Evolutionary conservation across 1,139 yeast species (phyloP).

Genomic region (Magnusiomyces suaveolens): DNA sequence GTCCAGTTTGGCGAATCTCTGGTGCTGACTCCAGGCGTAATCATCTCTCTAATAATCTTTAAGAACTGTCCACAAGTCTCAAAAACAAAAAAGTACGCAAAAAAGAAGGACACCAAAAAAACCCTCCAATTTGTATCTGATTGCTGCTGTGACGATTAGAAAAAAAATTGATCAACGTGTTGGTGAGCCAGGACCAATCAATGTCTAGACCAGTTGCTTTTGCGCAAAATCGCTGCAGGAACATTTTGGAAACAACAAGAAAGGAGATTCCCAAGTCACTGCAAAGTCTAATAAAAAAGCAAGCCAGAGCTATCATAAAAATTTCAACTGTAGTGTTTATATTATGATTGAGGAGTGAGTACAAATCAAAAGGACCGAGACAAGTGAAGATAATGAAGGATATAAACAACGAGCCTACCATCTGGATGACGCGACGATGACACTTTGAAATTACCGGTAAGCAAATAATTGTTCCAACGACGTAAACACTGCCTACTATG

Average conservation of each 20-base stretch:
- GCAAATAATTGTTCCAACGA: slow-evolving; percentile 62
- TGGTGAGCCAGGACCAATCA: slow-evolving; percentile 29
- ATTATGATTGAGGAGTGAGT: neutral
- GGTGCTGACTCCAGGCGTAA: slow-evolving; percentile 27
- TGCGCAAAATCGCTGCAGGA: slow-evolving; percentile 69
- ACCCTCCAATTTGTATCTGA: slow-evolving; percentile 35
- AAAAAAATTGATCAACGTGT: slow-evolving; percentile 55
- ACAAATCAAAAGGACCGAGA: slow-evolving; percentile 42
- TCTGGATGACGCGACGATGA: slow-evolving; percentile 60
- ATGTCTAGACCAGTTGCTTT: slow-evolving; percentile 53
- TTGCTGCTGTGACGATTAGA: slow-evolving; percentile 52
- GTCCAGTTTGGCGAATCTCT: slow-evolving; percentile 23
- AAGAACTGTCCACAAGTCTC: slow-evolving; percentile 67
- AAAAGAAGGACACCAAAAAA: slow-evolving; percentile 49
- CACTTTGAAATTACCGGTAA: slow-evolving; percentile 56
- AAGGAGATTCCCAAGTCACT: slow-evolving; percentile 74
- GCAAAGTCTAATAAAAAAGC: slow-evolving; percentile 79
- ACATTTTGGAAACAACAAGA: slow-evolving; percentile 69
- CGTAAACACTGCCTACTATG: slow-evolving; percentile 69
- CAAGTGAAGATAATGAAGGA: slow-evolving; percentile 60
- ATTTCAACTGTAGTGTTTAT: slow-evolving; percentile 45
- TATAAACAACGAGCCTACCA: slow-evolving; percentile 53
- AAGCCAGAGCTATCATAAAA: slow-evolving; percentile 69
- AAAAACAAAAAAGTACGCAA: slow-evolving; percentile 57
- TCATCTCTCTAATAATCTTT: slow-evolving; percentile 63